A percentile compares a stretch with the other conserved stretches of the same genome.
phyloP scores from a whole-genome alignment of 768 basidiomycete species.

The Xerocomellus intermedius region DNA sequence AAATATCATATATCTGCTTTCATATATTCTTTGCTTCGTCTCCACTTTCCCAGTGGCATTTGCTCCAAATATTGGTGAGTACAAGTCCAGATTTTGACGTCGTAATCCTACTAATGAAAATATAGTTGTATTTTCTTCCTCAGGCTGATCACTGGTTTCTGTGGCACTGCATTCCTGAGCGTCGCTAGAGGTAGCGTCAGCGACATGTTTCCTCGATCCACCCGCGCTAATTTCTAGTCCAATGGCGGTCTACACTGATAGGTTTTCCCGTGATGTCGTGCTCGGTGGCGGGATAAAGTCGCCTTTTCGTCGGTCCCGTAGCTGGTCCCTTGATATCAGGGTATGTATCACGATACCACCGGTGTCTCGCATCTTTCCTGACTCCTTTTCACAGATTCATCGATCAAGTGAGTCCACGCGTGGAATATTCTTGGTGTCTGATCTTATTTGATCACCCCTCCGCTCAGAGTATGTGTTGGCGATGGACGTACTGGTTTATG shows the following conservation, averaged over 20 bases:
- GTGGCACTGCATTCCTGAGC: conserved; percentile 56
- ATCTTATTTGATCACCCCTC: neutral
- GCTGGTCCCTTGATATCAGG: conserved; percentile 57
- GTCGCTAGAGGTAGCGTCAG: conserved; percentile 62
- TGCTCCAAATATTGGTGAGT: conserved; percentile 56
- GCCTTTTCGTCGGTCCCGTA: conserved; percentile 58
- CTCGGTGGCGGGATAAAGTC: conserved; percentile 23
- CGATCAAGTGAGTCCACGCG: conserved; percentile 49
- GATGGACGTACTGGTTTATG: conserved; percentile 76
- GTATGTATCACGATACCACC: conserved; percentile 35
- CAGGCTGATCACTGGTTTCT: conserved; percentile 54
- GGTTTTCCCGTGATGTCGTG: neutral
- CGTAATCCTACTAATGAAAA: neutral
- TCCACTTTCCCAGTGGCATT: conserved; percentile 75
- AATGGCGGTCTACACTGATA: conserved; percentile 52
- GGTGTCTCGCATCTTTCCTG: neutral
- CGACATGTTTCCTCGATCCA: conserved; percentile 30
- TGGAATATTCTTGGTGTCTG: neutral
- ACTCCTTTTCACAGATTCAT: conserved; percentile 50
- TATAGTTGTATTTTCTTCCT: conserved; percentile 61
- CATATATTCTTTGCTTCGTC: conserved; percentile 59
- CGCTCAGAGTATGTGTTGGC: conserved; percentile 54
- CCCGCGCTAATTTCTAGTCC: conserved; percentile 36
- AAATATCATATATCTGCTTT: conserved; percentile 58
- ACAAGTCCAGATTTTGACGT: neutral